Base-by-base conservation (phyloP, 345 rosid genomes). In the Brassica nigra region DNA sequence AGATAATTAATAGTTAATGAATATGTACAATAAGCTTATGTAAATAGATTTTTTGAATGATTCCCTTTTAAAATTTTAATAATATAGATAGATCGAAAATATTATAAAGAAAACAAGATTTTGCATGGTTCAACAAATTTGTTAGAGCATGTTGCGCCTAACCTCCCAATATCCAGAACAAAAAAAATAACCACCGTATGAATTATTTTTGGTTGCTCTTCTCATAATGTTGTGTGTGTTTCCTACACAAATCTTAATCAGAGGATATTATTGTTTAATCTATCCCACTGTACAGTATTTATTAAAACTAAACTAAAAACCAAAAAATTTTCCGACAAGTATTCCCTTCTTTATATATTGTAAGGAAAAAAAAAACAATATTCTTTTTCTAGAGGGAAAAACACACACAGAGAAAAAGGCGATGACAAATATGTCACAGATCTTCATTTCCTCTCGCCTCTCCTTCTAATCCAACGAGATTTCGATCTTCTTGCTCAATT, bases 241-340 rank as follows among this genome's bases (percentile, higher is more conserved):
- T 63, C 8, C 11, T 36, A 42, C 15, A 30, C 36, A 77, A 76
- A 52, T 16, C 76, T 37, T 78, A 71, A 70, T 77, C 81, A 77
- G 39, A 2, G 58, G 71, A 49, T 63, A 78, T 42, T 72, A 12
- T 66, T 78, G 81, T 78, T 78, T 70, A 70, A 29, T 34, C 65
- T 66, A 66, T 66, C 68, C 10, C 6, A 66, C 68, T 72, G 39
- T 34, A 34, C 39, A 34, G 62, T 78, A 57, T 16, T 63, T 23
- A 23, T 18, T 66, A 16, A 72, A 30, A 27, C 37, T 16, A 57
- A 42, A 72, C 67, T 14, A 39, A 39, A 39, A 39, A 39, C 14
- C 47, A 39, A 39, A 8, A 8, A 8, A 2, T 8, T 39, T 39
- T 39, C 47, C 47, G 47, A 39, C 47, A 39, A 39, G 47, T 39